Base-by-base conservation (phyloP, 179 eudicot species). In the Vitellaria paradoxa region DNA sequence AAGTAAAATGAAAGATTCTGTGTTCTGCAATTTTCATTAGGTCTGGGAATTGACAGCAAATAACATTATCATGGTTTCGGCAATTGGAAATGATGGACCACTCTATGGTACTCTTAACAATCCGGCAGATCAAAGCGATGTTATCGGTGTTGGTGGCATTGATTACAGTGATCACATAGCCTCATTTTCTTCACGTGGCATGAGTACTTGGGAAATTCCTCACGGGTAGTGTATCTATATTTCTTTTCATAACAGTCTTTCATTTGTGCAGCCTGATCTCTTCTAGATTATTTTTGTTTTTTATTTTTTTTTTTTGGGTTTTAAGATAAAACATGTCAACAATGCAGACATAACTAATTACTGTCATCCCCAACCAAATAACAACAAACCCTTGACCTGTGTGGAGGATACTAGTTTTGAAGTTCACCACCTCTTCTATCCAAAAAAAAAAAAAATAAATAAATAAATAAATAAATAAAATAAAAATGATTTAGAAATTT, bases 191-290 rank as follows among this genome's bases (percentile, higher is more conserved):
- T 96, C 99, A 57, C 99, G 99, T 80, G 99, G 99, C 87, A 96
- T 96, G 99, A 96, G 98, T 83, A 96, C 98, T 47, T 96, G 99
- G 99, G 99, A 96, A 86, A 88, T 96, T 82, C 99, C 99, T 78
- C 99, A 96, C 76, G 99, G 99, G 99, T 96, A 93, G 74, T 73
- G 21, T 50, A 18, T 68, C 56, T 74, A 2, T 55, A 42, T 65
- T 76, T 74, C 17, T 26, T 13, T 60, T 37, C 18, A 57, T 63
- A 42, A 7, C 59, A 49, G 45, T 55, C n/a, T 68, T 37, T 56
- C 10, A 47, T 80, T 56, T 12, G 21, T n/a, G 47, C 21, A 17
- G 40, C 24, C 65, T 72, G 26, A 76, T 9, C n/a, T 13, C 0
- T 3, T 12, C 52, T 9, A 76, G 55, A 55, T 20, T 14, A 10